These are phyloP conservation scores for Fusarium begoniae DNA, from an alignment of 2,329 filamentous ascomycete genomes.

Conservation along the genomic window DNA sequence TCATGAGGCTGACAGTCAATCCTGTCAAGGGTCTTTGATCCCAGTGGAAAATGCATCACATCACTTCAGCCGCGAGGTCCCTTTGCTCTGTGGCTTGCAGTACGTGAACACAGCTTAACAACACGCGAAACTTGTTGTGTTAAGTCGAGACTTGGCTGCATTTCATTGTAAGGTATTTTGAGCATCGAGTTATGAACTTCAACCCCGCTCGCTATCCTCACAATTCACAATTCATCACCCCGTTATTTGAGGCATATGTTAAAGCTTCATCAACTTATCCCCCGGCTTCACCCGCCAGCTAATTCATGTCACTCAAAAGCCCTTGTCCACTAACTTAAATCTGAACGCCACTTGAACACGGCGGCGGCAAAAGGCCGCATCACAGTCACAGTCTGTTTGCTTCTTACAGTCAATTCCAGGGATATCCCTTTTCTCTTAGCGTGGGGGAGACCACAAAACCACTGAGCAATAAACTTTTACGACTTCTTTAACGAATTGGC, in stretches of 20 bases:
- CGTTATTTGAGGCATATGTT: conserved; percentile 11
- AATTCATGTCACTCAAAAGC: conserved; percentile 2
- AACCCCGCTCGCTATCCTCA: neutral
- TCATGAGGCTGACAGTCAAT: conserved; percentile 35
- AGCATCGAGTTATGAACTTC: neutral
- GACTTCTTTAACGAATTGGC: conserved; percentile 7
- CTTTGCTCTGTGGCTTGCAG: neutral
- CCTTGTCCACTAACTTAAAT: conserved; percentile 13
- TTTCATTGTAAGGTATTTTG: neutral
- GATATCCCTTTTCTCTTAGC: conserved; percentile 23
- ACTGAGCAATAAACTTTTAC: conserved; percentile 6
- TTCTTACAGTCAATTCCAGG: conserved; percentile 11
- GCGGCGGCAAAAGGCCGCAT: conserved; percentile 3
- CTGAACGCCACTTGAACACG: neutral
- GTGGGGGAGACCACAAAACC: conserved; percentile 14
- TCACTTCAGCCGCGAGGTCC: neutral
- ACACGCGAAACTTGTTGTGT: neutral
- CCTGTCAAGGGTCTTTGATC: conserved; percentile 19
- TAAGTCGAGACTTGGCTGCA: neutral
- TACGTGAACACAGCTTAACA: neutral
- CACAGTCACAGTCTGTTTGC: neutral
- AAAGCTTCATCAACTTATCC: neutral
- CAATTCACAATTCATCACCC: neutral
- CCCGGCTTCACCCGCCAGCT: conserved; percentile 6
- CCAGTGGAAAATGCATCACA: conserved; percentile 5